A percentile compares a stretch with the other conserved stretches of the same genome.
Evolutionary conservation across 2,329 filamentous ascomycete species (phyloP).

Genomic region (Clonostachys rosea): DNA sequence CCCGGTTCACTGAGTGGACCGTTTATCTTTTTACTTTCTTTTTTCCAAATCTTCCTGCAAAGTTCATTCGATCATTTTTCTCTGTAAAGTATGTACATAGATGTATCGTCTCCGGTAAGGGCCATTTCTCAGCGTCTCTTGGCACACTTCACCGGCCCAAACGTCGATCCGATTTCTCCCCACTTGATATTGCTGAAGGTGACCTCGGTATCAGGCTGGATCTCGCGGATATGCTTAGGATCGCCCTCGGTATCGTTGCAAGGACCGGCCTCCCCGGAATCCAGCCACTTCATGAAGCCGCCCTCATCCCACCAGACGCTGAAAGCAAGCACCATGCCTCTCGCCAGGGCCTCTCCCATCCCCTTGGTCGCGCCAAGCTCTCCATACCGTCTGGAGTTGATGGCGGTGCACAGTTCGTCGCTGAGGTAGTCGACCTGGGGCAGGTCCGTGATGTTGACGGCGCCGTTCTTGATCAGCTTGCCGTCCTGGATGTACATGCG

Average conservation of each 20-base stretch:
- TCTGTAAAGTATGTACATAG: too few relatives aligned
- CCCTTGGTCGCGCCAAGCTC: slow-evolving; percentile 32
- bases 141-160: too few relatives aligned
- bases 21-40: too few relatives aligned
- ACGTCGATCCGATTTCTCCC: slow-evolving; percentile 55
- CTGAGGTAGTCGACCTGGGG: slow-evolving; percentile 27
- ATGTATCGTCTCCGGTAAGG: too few relatives aligned
- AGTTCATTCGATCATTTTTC: too few relatives aligned
- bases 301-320: slow-evolving; percentile 50
- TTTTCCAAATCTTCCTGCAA: too few relatives aligned
- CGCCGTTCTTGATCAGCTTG: slow-evolving; percentile 37
- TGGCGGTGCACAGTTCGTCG: slow-evolving; percentile 26
- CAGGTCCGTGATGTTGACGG: slow-evolving; percentile 15
- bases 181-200: slow-evolving; percentile 53
- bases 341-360: slow-evolving; percentile 37
- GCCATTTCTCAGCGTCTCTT: too few relatives aligned
- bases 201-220: slow-evolving; percentile 43
- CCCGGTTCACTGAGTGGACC: too few relatives aligned
- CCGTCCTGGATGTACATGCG: slow-evolving; percentile 45
- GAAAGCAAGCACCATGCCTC: slow-evolving; percentile 47
- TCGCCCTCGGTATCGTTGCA: slow-evolving; percentile 49
- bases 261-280: slow-evolving; percentile 38
- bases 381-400: slow-evolving; percentile 18
- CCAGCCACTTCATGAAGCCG: slow-evolving; percentile 49
- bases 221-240: slow-evolving; percentile 38